Evolutionary conservation across 73 alveolate species (phyloP).

Genomic region (Symbiodinium natans): DNA sequence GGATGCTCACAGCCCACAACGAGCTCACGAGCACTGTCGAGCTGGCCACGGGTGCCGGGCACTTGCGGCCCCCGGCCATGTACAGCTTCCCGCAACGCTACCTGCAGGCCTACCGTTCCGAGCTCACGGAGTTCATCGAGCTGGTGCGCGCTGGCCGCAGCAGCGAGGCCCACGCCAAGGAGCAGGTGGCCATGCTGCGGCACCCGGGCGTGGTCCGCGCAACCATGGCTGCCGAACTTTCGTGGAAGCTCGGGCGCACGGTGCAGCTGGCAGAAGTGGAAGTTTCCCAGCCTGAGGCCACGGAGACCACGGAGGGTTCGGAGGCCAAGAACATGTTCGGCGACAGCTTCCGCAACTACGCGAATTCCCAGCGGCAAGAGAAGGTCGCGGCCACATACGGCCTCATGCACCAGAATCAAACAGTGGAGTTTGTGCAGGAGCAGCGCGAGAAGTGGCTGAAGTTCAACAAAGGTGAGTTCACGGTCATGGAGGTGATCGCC

Average conservation of each 20-base stretch:
- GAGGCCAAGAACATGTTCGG: not conserved
- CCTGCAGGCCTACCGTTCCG: conserved; percentile 64
- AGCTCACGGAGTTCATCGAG: conserved; percentile 80
- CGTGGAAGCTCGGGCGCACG: conserved; percentile 12
- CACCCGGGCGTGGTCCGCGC: conserved; percentile 83
- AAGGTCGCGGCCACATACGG: not conserved
- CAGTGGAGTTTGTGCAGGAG: conserved; percentile 38
- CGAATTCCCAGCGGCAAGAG: not conserved
- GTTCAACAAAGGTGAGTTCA: conserved; percentile 17
- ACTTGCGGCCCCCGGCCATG: conserved; percentile 14
- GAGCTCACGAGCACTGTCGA: conserved; percentile 52
- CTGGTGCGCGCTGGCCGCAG: conserved; percentile 64
- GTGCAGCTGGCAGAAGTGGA: not conserved
- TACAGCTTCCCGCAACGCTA: conserved; percentile 85
- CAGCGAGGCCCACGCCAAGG: conserved; percentile 8
- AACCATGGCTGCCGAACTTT: conserved; percentile 74
- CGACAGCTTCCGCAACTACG: not conserved
- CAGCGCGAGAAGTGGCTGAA: conserved; percentile 34
- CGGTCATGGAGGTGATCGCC: conserved; percentile 41
- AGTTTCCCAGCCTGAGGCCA: not conserved
- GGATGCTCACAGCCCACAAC: conserved; percentile 28
- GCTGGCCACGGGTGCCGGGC: conserved; percentile 49
- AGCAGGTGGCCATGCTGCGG: conserved; percentile 60
- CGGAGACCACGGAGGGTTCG: not conserved
- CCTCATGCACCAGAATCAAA: conserved; percentile 27